phyloP scores from a whole-genome alignment of 2,329 filamentous ascomycete genomes.

The Aspergillus fischeri region DNA sequence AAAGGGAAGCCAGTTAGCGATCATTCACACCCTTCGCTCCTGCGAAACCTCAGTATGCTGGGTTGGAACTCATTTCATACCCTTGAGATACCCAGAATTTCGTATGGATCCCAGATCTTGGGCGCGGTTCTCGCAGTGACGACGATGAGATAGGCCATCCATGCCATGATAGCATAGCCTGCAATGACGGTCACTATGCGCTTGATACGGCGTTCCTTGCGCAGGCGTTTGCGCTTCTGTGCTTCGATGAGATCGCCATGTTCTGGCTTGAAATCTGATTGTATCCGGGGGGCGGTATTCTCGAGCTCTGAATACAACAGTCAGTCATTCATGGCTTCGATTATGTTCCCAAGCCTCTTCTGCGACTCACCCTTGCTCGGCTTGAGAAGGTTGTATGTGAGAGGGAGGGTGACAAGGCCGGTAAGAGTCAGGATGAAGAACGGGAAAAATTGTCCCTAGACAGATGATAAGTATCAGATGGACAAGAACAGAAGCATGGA shows the following conservation, averaged over 20 bases:
- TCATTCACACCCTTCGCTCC: not conserved
- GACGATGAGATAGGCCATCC: slow-evolving; percentile 87
- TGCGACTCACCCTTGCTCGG: slow-evolving; percentile 60
- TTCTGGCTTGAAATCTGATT: slow-evolving; percentile 73
- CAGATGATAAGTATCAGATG: slow-evolving; percentile 4
- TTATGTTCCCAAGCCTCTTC: slow-evolving; percentile 15
- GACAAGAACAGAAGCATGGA: not conserved
- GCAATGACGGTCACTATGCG: slow-evolving; percentile 68
- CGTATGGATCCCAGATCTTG: slow-evolving; percentile 95
- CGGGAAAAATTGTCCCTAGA: slow-evolving; percentile 91
- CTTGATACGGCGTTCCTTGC: slow-evolving; percentile 85
- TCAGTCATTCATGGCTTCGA: slow-evolving; percentile 1
- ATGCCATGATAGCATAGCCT: slow-evolving; percentile 80
- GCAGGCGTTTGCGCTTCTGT: slow-evolving; percentile 80
- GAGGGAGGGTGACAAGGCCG: slow-evolving; percentile 79
- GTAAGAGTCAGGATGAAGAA: slow-evolving; percentile 95
- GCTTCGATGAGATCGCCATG: slow-evolving; percentile 78
- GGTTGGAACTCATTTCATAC: slow-evolving; percentile 43
- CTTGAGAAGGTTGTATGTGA: slow-evolving; percentile 83
- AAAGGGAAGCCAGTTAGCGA: slow-evolving; percentile 1
- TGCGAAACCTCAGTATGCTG: not conserved
- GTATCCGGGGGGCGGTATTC: slow-evolving; percentile 76
- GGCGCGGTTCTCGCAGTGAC: slow-evolving; percentile 67
- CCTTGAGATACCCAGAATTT: slow-evolving; percentile 82
- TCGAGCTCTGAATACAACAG: slow-evolving; percentile 55